These are phyloP conservation scores for Penicillium canariense DNA, from an alignment of 495 filamentous ascomycete genomes.

Conservation along the genomic window DNA sequence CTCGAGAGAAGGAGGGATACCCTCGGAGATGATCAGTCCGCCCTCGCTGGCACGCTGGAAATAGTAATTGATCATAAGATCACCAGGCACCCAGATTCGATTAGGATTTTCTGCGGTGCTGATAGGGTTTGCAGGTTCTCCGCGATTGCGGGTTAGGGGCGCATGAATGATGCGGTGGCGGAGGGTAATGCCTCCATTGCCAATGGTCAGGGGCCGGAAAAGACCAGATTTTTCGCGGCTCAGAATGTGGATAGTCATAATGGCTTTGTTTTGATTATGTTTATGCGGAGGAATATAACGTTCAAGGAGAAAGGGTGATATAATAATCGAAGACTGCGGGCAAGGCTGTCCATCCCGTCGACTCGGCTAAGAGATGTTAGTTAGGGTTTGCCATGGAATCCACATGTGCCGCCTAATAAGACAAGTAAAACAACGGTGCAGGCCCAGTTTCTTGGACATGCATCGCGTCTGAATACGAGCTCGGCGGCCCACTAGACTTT, in stretches of 20 bases:
- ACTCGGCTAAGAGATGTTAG: slow-evolving; percentile 11
- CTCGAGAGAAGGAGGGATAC: slow-evolving; percentile 49
- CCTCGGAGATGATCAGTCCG: slow-evolving; percentile 55
- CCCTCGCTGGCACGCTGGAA: slow-evolving; percentile 51
- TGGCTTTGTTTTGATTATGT: slow-evolving; percentile 4
- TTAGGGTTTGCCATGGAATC: slow-evolving; percentile 14
- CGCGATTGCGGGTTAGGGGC: slow-evolving; percentile 54
- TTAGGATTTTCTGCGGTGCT: slow-evolving; percentile 44
- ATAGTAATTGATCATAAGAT: slow-evolving; percentile 55
- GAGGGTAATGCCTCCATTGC: slow-evolving; percentile 47
- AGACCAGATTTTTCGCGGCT: slow-evolving; percentile 34
- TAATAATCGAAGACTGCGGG: neutral
- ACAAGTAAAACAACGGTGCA: slow-evolving; percentile 20
- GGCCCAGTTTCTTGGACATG: neutral
- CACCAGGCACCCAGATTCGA: slow-evolving; percentile 45
- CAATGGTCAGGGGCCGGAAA: slow-evolving; percentile 53
- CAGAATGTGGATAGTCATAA: slow-evolving; percentile 27
- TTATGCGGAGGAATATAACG: neutral
- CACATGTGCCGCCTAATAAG: slow-evolving; percentile 9
- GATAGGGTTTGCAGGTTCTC: slow-evolving; percentile 34
- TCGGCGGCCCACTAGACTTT: neutral
- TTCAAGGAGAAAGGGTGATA: slow-evolving; percentile 1
- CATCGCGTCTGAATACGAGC: slow-evolving; percentile 4
- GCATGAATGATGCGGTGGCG: slow-evolving; percentile 55
- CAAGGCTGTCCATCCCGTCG: slow-evolving; percentile 14